phyloP scores from a whole-genome alignment of 768 basidiomycete species.

The Amyloporia xantha region DNA sequence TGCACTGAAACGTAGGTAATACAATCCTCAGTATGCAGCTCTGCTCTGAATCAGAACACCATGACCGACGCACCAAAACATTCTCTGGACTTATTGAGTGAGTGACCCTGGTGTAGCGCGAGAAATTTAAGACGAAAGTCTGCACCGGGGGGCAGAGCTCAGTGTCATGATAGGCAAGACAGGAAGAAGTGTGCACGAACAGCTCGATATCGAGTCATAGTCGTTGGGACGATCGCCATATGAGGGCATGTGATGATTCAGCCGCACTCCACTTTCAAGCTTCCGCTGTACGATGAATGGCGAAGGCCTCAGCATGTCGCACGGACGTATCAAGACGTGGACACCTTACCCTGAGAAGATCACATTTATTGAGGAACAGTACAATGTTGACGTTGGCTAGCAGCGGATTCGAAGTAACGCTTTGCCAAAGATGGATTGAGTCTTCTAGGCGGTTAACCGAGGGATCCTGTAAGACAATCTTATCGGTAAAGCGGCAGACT shows the following conservation, averaged over 20 bases:
- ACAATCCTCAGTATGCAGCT: too few species aligned
- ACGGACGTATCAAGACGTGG: background rate
- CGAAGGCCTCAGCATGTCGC: background rate
- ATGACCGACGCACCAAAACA: slow-evolving; percentile 50
- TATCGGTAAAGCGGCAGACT: background rate
- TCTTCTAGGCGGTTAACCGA: slow-evolving; percentile 75
- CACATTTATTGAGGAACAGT: slow-evolving; percentile 77
- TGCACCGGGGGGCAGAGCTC: too few species aligned
- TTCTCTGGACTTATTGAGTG: slow-evolving; percentile 68
- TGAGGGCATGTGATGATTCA: slow-evolving; percentile 60
- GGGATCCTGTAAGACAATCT: slow-evolving; percentile 42
- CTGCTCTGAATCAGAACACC: too few species aligned
- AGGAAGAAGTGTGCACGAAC: slow-evolving; percentile 48
- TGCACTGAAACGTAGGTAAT: slow-evolving; percentile 50
- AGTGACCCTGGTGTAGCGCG: slow-evolving; percentile 56
- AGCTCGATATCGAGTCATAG: slow-evolving; percentile 68
- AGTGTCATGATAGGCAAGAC: too few species aligned
- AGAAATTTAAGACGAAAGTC: slow-evolving; percentile 73
- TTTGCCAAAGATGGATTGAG: slow-evolving; percentile 69
- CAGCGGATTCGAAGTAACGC: slow-evolving; percentile 65
- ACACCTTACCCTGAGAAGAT: slow-evolving; percentile 54
- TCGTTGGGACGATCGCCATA: slow-evolving; percentile 78
- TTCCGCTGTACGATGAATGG: slow-evolving; percentile 60
- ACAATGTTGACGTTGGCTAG: slow-evolving; percentile 72
- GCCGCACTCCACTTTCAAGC: slow-evolving; percentile 66